Conservation (phyloP, 192 early-diverging fungal genomes). For the Backusella parvicylindrica region DNA sequence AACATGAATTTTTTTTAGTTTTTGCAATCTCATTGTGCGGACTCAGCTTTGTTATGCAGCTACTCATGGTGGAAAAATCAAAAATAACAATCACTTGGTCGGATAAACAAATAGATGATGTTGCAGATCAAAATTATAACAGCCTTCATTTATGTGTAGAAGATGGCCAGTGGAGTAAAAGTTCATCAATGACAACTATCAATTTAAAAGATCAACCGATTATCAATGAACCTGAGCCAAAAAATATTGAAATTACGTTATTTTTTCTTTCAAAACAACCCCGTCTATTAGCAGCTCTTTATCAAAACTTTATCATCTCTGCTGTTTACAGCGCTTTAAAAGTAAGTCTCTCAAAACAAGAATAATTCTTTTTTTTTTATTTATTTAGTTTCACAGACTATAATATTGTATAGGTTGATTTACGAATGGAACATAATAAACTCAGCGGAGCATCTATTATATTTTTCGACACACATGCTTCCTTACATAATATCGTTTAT, state of each 20-base stretch:
- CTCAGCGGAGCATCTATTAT: neutral
- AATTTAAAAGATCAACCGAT: conserved; percentile 4
- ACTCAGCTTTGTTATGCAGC: neutral
- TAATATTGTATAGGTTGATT: neutral
- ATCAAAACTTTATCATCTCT: neutral
- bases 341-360: neutral
- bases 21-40: neutral
- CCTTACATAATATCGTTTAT: neutral
- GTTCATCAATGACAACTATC: neutral
- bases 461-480: neutral
- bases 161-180: conserved; percentile 7
- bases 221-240: neutral
- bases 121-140: neutral
- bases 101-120: neutral
- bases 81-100: neutral
- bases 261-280: neutral
- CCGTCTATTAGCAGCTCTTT: neutral
- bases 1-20: neutral
- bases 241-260: neutral
- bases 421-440: neutral
- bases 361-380: neutral
- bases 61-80: neutral
- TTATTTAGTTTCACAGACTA: neutral
- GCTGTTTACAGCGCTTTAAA: neutral
- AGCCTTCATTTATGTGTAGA: neutral